A percentile compares a stretch with the other conserved stretches of the same genome.
phyloP scores from a whole-genome alignment of 306 rosid genomes.

The Coriaria nepalensis region DNA sequence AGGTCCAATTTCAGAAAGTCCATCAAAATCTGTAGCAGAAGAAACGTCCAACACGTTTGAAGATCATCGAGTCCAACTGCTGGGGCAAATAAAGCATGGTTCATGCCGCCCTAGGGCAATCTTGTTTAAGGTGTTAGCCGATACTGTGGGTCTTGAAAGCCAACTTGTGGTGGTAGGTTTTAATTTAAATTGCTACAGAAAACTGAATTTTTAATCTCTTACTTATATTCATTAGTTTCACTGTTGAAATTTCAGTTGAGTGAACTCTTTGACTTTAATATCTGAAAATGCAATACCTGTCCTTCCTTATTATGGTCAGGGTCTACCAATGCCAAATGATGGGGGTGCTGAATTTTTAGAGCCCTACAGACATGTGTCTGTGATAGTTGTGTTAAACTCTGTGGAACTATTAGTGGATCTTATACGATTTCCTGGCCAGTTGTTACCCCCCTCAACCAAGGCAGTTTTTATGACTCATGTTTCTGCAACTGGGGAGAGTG shows the following conservation, averaged over 20 bases:
- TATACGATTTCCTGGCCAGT: conserved; percentile 91
- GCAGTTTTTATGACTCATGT: conserved; percentile 83
- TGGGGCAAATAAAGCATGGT: conserved; percentile 91
- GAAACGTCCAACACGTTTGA: conserved; percentile 74
- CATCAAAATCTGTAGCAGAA: conserved; percentile 77
- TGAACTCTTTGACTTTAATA: conserved; percentile 1
- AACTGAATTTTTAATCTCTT: conserved; percentile 1
- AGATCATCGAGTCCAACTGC: conserved; percentile 72
- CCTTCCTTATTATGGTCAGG: conserved; percentile 38
- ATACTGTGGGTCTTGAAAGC: conserved; percentile 95
- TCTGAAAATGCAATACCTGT: conserved; percentile 8
- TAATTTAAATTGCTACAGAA: conserved; percentile 14
- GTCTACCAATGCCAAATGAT: conserved; percentile 78
- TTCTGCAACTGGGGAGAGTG: conserved; percentile 92
- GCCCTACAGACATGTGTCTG: conserved; percentile 83
- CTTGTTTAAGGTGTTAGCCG: conserved; percentile 87
- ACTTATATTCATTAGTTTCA: conserved; percentile 1
- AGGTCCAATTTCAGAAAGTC: conserved; percentile 73
- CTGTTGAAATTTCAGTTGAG: neutral
- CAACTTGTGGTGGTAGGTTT: conserved; percentile 78
- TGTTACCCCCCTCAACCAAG: conserved; percentile 67
- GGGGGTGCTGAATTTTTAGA: conserved; percentile 65
- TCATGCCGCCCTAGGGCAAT: conserved; percentile 92
- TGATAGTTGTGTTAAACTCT: conserved; percentile 65
- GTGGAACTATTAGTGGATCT: conserved; percentile 88